Base-by-base conservation (phyloP, 805 yeast genomes). In the Helenozyma baotianmanensis region DNA sequence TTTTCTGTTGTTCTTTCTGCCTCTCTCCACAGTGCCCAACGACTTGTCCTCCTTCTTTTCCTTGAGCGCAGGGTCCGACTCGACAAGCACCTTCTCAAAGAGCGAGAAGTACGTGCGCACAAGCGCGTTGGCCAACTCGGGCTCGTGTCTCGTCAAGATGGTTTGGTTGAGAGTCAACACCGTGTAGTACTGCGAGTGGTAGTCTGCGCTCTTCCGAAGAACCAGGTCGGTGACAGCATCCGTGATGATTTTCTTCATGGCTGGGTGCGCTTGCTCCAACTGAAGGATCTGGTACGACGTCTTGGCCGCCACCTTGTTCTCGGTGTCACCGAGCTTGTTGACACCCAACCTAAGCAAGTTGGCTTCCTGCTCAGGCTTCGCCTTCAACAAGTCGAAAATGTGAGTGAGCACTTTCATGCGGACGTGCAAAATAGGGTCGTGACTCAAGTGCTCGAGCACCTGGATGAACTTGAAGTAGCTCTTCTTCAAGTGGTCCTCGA, bases 361-460 rank as follows among this genome's bases (percentile, higher is more conserved):
- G 32, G 81, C 94, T 59, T 92, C 98, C 67, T 92, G 98, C 64
- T 92, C 98, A 4, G 98, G 97, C 58, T 89, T 90, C 5, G 82
- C 70, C 43, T 79, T 79, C 39, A 92, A 64, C 27, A 92, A 67
- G 36, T 84, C 95, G 46, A 88, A 84, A 21, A 89, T 73, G 52
- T 85, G 88, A 25, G 76, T 66, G 21, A 88, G 74, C 18, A 82
- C 78, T 42, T 78, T 84, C 68, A 81, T 72, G 56, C 95, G 78
- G 27, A 90, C 95, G 53, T 84, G 90, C 38, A 80, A 76, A 47
- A 92, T 88, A 10, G 96, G 83, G 56, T 92, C 98, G 51, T 86
- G 95, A n/a, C 86, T 73, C 35, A 90, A 66, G 35, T 65, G 70
- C 61, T 92, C 98, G 43, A 92, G 68, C 2, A 78, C 69, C 40